A percentile compares a stretch with the other conserved stretches of the same genome.
Evolutionary conservation across 1,139 yeast species (phyloP).

Genomic region (Lodderomyces oxycetoniae): DNA sequence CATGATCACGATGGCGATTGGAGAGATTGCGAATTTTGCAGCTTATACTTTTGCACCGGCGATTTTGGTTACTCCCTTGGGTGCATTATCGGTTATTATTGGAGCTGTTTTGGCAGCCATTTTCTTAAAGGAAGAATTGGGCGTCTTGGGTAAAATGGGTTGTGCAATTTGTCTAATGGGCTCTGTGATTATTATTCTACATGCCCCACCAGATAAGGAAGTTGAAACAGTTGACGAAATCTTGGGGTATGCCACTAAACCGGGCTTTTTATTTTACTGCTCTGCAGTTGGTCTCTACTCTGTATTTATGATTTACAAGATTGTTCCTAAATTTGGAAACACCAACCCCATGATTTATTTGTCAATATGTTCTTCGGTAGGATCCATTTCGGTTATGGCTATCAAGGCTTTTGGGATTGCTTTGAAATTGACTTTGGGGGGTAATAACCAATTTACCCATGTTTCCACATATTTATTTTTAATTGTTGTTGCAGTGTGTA

Average conservation of each 20-base stretch:
- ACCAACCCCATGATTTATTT: constrained; percentile 86
- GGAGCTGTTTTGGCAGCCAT: constrained; percentile 88
- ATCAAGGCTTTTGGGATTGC: constrained; percentile 95
- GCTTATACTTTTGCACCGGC: constrained; percentile 97
- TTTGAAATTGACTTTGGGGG: constrained; percentile 73
- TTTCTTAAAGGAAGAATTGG: constrained; percentile 80
- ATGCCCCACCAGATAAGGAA: constrained; percentile 92
- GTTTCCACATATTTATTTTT: constrained; percentile 80
- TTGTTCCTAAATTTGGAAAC: constrained; percentile 78
- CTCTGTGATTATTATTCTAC: constrained; percentile 82
- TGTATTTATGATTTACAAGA: constrained; percentile 72
- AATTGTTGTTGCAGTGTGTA: constrained; percentile 73
- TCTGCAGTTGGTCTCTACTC: constrained; percentile 61
- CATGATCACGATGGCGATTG: constrained; percentile 84
- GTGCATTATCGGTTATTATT: constrained; percentile 84
- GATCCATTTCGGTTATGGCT: constrained; percentile 87
- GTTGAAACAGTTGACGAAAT: constrained; percentile 87
- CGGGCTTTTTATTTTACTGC: constrained; percentile 72
- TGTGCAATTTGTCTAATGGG: constrained; percentile 90
- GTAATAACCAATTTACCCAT: constrained; percentile 88
- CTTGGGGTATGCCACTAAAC: constrained; percentile 71
- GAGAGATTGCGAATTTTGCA: constrained; percentile 89
- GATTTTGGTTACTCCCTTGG: constrained; percentile 84
- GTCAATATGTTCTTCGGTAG: constrained; percentile 86
- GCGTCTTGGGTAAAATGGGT: constrained; percentile 88